Conservation (phyloP, 495 filamentous ascomycete genomes). For the Lasiosphaeris hirsuta region DNA sequence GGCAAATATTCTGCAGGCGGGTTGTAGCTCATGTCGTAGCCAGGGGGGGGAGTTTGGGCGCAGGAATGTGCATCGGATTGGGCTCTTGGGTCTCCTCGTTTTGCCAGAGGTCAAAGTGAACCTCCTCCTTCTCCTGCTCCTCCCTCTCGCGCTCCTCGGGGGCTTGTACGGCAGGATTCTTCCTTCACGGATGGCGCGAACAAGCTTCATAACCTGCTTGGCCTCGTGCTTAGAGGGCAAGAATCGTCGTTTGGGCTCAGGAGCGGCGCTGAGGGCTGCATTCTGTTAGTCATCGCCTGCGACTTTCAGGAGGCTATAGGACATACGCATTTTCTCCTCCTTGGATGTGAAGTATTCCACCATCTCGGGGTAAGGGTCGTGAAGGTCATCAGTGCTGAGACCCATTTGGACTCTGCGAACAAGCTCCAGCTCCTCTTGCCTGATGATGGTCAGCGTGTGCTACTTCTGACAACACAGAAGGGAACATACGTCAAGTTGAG, state of each 20-base stretch:
- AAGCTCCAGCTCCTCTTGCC: slow-evolving; percentile 82
- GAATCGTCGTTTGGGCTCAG: slow-evolving; percentile 93
- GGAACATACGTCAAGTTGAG: slow-evolving; percentile 56
- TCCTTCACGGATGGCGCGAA: slow-evolving; percentile 90
- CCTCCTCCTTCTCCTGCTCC: slow-evolving; percentile 62
- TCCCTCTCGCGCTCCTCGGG: slow-evolving; percentile 70
- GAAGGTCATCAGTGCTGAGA: slow-evolving; percentile 79
- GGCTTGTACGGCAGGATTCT: slow-evolving; percentile 89
- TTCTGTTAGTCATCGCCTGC: slow-evolving; percentile 3
- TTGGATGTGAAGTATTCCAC: slow-evolving; percentile 91
- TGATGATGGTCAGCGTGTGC: slow-evolving; percentile 25
- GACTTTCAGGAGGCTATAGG: background rate
- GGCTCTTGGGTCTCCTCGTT: slow-evolving; percentile 80
- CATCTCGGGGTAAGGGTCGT: slow-evolving; percentile 87
- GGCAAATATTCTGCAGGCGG: slow-evolving; percentile 95
- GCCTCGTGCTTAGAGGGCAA: slow-evolving; percentile 97
- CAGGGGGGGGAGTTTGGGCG: slow-evolving; percentile 88
- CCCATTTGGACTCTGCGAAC: slow-evolving; percentile 87
- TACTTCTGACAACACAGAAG: too few relatives aligned
- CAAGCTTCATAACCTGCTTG: slow-evolving; percentile 96
- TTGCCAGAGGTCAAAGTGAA: slow-evolving; percentile 88
- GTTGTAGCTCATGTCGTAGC: slow-evolving; percentile 93
- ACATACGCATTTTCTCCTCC: slow-evolving; percentile 76
- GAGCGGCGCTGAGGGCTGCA: slow-evolving; percentile 74
- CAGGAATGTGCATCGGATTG: slow-evolving; percentile 92